Evolutionary conservation across 352 stramenopile species (phyloP).

Genomic region (Phytophthora chlamydospora): DNA sequence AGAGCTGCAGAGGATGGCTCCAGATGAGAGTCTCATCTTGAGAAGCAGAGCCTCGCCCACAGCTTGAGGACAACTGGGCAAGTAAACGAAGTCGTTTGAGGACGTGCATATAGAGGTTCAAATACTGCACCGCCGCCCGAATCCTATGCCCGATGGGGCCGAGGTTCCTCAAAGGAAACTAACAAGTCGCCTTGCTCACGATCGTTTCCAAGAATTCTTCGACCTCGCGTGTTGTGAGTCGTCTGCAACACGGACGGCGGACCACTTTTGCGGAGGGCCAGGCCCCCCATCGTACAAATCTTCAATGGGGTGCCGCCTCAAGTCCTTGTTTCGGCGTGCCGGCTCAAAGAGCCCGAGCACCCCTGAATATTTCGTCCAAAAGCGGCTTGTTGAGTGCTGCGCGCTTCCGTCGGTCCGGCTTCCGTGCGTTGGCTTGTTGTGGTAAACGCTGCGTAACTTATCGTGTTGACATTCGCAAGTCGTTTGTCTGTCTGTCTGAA

Average conservation of each 20-base stretch:
- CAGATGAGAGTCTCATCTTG: background rate
- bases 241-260: background rate
- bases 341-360: constrained; percentile 5
- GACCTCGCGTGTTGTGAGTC: background rate
- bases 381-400: background rate
- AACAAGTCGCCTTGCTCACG: too few species aligned
- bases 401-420: background rate
- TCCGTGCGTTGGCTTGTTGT: constrained; percentile 5
- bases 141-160: too few species aligned
- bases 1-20: constrained; percentile 14
- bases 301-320: constrained; percentile 13
- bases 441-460: too few species aligned
- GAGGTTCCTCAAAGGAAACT: too few species aligned
- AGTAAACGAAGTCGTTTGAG: background rate
- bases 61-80: constrained; percentile 3
- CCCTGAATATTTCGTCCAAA: constrained; percentile 4
- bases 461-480: too few species aligned
- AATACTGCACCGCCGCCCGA: too few species aligned
- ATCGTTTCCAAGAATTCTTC: background rate
- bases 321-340: constrained; percentile 13
- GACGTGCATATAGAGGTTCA: too few species aligned
- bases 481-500: too few species aligned
- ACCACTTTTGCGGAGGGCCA: constrained; percentile 4
- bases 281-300: constrained; percentile 28
- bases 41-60: constrained; percentile 6